These are phyloP conservation scores for Schizochytrium sp. DNA, from an alignment of 108 stramenopile genomes.

Conservation along the genomic window DNA sequence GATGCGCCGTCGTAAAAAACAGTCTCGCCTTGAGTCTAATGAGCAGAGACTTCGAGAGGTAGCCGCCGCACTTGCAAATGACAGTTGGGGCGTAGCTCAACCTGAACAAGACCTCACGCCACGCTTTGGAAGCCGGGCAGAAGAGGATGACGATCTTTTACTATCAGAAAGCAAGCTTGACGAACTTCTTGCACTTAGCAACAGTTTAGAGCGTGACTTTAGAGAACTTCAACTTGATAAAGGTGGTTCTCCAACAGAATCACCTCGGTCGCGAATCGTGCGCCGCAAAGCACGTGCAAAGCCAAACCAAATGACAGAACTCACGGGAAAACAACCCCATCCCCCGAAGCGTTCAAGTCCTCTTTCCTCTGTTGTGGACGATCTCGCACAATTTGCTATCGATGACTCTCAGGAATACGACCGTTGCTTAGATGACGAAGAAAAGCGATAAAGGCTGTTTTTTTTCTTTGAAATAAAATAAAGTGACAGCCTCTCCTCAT, in stretches of 20 bases:
- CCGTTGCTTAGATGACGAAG: too few species aligned
- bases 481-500: too few species aligned
- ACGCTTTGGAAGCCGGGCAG: constrained; percentile 35
- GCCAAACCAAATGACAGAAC: neutral
- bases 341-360: neutral
- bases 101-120: constrained; percentile 34
- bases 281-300: constrained; percentile 24
- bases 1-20: constrained; percentile 40
- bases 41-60: neutral
- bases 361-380: neutral
- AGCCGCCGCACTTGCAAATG: neutral
- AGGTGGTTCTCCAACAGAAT: neutral
- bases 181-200: constrained; percentile 5
- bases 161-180: neutral
- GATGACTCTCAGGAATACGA: constrained; percentile 13
- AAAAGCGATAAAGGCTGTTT: too few species aligned
- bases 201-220: neutral
- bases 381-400: neutral
- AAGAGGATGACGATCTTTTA: neutral
- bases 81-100: neutral
- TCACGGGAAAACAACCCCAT: neutral
- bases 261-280: neutral
- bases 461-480: too few species aligned
- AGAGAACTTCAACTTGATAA: neutral
- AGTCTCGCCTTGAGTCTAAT: neutral